phyloP scores from a whole-genome alignment of 495 filamentous ascomycete species.

The Clavariopsis aquatica region DNA sequence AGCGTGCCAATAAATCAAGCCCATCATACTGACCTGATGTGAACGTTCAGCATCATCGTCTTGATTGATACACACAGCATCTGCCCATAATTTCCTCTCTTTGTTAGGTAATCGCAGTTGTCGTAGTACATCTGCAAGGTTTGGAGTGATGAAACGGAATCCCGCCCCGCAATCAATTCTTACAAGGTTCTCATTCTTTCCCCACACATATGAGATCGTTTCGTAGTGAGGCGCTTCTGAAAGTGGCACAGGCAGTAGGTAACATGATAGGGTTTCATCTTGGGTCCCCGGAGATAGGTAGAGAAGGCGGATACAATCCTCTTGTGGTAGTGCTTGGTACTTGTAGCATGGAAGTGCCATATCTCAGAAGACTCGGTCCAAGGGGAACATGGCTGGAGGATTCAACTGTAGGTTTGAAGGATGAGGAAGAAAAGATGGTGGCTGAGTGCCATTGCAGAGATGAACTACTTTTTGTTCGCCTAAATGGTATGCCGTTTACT shows the following conservation, averaged over 20 bases:
- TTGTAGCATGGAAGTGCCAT: too few species aligned
- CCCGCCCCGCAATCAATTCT: neutral
- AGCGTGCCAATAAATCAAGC: constrained; percentile 3
- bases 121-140: constrained; percentile 11
- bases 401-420: too few species aligned
- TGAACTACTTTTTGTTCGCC: too few species aligned
- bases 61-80: constrained; percentile 24
- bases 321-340: neutral
- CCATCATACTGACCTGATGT: constrained; percentile 7
- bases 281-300: neutral
- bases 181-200: neutral
- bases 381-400: too few species aligned
- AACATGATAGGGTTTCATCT: neutral
- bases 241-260: too few species aligned
- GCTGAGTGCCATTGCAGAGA: too few species aligned
- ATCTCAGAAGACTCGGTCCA: too few species aligned
- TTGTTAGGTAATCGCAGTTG: neutral
- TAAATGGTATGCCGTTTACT: too few species aligned
- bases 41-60: neutral
- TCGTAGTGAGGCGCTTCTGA: neutral
- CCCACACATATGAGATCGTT: constrained; percentile 31
- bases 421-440: too few species aligned
- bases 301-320: neutral
- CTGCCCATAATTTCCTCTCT: constrained; percentile 4
- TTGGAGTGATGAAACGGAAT: constrained; percentile 1